Evolutionary conservation across 148 eudicot genomes (phyloP).

Genomic region (Vaccinium vitisidaea): DNA sequence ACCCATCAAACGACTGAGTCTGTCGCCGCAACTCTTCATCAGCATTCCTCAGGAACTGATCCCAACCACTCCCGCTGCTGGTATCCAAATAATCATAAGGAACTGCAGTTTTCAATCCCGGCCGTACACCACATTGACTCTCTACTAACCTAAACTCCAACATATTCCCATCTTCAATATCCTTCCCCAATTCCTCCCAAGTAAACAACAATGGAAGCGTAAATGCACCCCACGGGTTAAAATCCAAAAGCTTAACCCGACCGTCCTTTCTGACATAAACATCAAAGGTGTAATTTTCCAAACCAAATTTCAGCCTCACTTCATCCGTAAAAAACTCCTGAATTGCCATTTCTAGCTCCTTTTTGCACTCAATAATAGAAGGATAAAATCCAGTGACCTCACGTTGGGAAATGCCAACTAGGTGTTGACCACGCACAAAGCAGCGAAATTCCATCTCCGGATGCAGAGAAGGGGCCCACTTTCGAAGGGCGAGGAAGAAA

Average conservation of each 20-base stretch:
- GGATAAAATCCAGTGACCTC: conserved; percentile 87
- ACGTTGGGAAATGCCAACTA: conserved; percentile 79
- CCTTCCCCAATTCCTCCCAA: conserved; percentile 78
- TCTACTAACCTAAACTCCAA: conserved; percentile 66
- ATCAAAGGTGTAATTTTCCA: conserved; percentile 79
- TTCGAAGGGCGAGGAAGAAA: conserved; percentile 76
- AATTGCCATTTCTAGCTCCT: conserved; percentile 41
- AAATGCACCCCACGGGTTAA: conserved; percentile 84
- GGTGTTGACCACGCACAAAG: conserved; percentile 45
- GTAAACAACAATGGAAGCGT: conserved; percentile 74
- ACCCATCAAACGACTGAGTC: conserved; percentile 38
- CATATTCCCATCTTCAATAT: conserved; percentile 21
- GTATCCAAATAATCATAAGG: conserved; percentile 89
- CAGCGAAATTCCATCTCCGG: conserved; percentile 95
- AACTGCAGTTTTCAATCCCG: conserved; percentile 88
- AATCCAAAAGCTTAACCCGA: conserved; percentile 72
- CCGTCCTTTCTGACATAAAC: conserved; percentile 61
- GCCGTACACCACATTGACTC: conserved; percentile 64
- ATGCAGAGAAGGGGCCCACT: conserved; percentile 73
- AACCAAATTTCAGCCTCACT: conserved; percentile 47
- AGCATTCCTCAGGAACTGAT: conserved; percentile 74
- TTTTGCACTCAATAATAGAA: conserved; percentile 46
- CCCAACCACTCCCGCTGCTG: conserved; percentile 94
- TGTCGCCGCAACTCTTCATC: conserved; percentile 58
- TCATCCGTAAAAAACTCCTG: conserved; percentile 50